A percentile compares a stretch with the other conserved stretches of the same genome.
These are phyloP conservation scores for Phytophthora hybrid DNA, from an alignment of 352 stramenopile species.

Conservation along the genomic window DNA sequence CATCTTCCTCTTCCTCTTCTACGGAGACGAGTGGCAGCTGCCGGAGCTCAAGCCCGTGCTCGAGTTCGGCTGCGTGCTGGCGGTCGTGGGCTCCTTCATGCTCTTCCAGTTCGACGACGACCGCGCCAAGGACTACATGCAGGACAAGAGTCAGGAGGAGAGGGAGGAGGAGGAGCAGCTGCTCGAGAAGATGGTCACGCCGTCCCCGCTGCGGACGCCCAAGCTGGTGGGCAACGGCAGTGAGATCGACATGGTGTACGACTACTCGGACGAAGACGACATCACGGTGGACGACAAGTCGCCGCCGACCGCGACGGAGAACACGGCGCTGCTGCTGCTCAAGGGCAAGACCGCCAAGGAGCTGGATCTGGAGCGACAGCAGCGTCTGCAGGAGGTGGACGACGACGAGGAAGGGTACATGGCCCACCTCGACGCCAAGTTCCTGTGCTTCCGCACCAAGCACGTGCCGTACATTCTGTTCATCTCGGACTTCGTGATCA, in stretches of 20 bases:
- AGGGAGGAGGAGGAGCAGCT: constrained; percentile 32
- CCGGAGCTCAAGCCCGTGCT: constrained; percentile 64
- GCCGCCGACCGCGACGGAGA: constrained; percentile 41
- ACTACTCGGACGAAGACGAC: constrained; percentile 69
- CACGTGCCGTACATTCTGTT: constrained; percentile 82
- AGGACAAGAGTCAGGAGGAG: constrained; percentile 35
- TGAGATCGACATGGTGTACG: constrained; percentile 70
- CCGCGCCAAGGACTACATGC: constrained; percentile 50
- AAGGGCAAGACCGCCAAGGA: constrained; percentile 42
- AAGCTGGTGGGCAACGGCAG: constrained; percentile 62
- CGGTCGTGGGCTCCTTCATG: constrained; percentile 48
- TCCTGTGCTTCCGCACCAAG: constrained; percentile 69
- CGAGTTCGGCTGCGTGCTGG: constrained; percentile 65
- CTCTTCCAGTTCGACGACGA: constrained; percentile 76
- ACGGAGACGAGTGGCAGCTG: constrained; percentile 71
- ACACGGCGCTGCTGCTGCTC: constrained; percentile 42
- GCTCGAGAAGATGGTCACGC: constrained; percentile 30
- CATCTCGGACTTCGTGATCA: constrained; percentile 83
- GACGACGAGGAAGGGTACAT: constrained; percentile 45
- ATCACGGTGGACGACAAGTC: constrained; percentile 42
- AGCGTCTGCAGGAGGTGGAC: constrained; percentile 30
- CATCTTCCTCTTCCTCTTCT: constrained; percentile 72
- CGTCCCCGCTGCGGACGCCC: constrained; percentile 64
- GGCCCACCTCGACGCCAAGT: constrained; percentile 48
- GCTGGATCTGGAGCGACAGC: constrained; percentile 39